Percentiles rank a stretch among this genome's conserved stretches.
These are phyloP conservation scores for Pulveroboletus sp. DNA, from an alignment of 768 basidiomycete species.

Conservation along the genomic window DNA sequence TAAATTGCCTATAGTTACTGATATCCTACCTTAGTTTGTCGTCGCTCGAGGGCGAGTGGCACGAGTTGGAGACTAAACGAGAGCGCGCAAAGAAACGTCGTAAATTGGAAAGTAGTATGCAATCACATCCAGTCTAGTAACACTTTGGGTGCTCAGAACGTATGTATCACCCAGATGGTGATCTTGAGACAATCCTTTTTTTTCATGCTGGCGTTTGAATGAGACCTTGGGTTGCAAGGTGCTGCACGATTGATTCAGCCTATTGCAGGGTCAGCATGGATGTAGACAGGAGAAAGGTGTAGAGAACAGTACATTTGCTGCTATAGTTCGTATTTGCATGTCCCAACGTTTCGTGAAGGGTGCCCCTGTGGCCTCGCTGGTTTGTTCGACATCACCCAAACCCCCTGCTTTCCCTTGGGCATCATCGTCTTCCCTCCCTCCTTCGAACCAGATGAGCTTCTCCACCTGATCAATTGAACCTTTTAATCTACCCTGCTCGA, in stretches of 20 bases:
- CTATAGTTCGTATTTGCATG: constrained; percentile 82
- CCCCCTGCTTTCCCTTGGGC: constrained; percentile 95
- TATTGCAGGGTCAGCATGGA: constrained; percentile 26
- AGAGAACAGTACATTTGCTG: constrained; percentile 63
- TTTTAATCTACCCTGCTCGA: constrained; percentile 90
- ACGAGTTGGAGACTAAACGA: constrained; percentile 92
- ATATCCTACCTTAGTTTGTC: constrained; percentile 49
- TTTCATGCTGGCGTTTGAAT: constrained; percentile 34
- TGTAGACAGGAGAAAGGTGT: neutral
- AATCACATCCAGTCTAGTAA: constrained; percentile 34
- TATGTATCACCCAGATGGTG: constrained; percentile 10
- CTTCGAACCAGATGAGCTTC: constrained; percentile 90
- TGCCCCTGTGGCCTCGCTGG: constrained; percentile 81
- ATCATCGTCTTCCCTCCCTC: constrained; percentile 78
- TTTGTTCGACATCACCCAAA: constrained; percentile 80
- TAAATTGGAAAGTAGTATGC: constrained; percentile 51
- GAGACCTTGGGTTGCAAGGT: constrained; percentile 68
- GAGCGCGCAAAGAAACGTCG: constrained; percentile 80
- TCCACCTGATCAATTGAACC: constrained; percentile 97
- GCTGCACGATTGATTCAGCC: constrained; percentile 87
- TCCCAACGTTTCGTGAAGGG: constrained; percentile 97
- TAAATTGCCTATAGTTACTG: constrained; percentile 1
- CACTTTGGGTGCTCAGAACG: constrained; percentile 17
- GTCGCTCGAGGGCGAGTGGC: constrained; percentile 90
- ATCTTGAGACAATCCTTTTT: constrained; percentile 3